Conservation (phyloP, 2,329 filamentous ascomycete species). For the Neonectria faginata region DNA sequence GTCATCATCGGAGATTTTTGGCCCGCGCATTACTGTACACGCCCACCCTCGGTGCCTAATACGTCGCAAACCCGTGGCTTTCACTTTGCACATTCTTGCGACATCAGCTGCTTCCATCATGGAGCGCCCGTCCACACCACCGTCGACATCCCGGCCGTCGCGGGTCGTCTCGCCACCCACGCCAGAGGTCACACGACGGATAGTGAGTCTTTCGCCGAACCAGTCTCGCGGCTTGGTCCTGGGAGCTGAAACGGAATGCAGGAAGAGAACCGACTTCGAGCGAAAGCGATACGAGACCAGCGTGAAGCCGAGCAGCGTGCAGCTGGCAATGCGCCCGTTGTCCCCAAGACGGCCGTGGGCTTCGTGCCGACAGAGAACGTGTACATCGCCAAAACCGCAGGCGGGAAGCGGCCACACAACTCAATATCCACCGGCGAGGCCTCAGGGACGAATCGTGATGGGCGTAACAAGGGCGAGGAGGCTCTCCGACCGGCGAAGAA, state of each 20-base stretch:
- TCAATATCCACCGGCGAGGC: slow-evolving; percentile 65
- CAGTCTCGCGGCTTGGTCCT: accelerated
- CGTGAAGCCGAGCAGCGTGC: slow-evolving; percentile 72
- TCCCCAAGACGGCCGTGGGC: slow-evolving; percentile 69
- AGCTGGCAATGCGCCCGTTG: slow-evolving; percentile 54
- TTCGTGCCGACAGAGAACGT: slow-evolving; percentile 78
- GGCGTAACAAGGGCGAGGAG: slow-evolving; percentile 61
- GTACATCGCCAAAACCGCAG: slow-evolving; percentile 58
- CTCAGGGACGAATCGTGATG: slow-evolving; percentile 75
- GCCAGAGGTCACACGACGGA: slow-evolving; percentile 65
- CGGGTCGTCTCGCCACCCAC: slow-evolving; percentile 61
- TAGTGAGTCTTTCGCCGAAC: slow-evolving; percentile 55
- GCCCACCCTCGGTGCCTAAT: not conserved
- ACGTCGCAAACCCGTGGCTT: not conserved
- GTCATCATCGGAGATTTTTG: not conserved
- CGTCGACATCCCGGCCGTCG: slow-evolving; percentile 48
- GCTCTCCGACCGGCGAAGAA: slow-evolving; percentile 82
- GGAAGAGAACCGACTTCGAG: slow-evolving; percentile 89
- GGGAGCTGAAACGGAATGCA: slow-evolving; percentile 50
- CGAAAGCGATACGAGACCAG: slow-evolving; percentile 86
- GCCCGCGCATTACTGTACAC: not conserved
- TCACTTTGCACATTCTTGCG: not conserved
- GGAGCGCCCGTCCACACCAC: slow-evolving; percentile 62
- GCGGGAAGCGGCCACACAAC: slow-evolving; percentile 76
- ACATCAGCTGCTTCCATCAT: slow-evolving; percentile 47